These are phyloP conservation scores for Chaetomium sp. DNA, from an alignment of 2,329 filamentous ascomycete species.

Conservation along the genomic window DNA sequence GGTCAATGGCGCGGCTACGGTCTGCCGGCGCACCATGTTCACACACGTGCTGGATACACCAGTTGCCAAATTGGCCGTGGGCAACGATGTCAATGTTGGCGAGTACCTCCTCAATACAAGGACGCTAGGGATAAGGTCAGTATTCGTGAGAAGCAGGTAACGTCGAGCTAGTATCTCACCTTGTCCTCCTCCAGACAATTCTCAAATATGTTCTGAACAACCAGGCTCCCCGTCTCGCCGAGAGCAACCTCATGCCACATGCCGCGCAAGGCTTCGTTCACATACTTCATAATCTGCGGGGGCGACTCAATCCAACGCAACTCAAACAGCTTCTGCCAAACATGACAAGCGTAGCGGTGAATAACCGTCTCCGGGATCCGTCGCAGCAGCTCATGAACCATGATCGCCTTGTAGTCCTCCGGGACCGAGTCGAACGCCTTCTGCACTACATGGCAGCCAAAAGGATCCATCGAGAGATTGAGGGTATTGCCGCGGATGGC, in stretches of 20 bases:
- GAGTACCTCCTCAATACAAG: slow-evolving; percentile 94
- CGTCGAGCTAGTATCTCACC: slow-evolving; percentile 44
- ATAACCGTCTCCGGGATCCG: slow-evolving; percentile 97
- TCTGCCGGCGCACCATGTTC: slow-evolving; percentile 90
- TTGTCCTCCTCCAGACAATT: slow-evolving; percentile 99
- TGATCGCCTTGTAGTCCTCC: slow-evolving; percentile 94
- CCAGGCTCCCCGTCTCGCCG: slow-evolving; percentile 93
- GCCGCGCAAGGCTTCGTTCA: slow-evolving; percentile 87
- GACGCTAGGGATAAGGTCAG: slow-evolving; percentile 53
- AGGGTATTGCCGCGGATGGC: slow-evolving; percentile 91
- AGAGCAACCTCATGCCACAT: slow-evolving; percentile 99
- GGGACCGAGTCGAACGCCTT: slow-evolving; percentile 98
- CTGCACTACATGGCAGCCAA: slow-evolving; percentile 96
- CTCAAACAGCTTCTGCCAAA: slow-evolving; percentile 99
- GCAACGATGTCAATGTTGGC: slow-evolving; percentile 92
- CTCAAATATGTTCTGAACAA: slow-evolving; percentile 99
- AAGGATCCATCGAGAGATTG: slow-evolving; percentile 94
- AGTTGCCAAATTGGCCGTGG: slow-evolving; percentile 97
- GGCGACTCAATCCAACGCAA: slow-evolving; percentile 91
- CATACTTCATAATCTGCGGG: slow-evolving; percentile 96
- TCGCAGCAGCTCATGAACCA: slow-evolving; percentile 95
- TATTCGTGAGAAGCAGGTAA: background rate
- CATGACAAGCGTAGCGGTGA: slow-evolving; percentile 96
- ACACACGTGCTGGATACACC: slow-evolving; percentile 99
- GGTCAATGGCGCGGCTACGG: slow-evolving; percentile 87